Evolutionary conservation across 495 filamentous ascomycete species (phyloP).

Genomic region (Xanthoparmelia taractica): DNA sequence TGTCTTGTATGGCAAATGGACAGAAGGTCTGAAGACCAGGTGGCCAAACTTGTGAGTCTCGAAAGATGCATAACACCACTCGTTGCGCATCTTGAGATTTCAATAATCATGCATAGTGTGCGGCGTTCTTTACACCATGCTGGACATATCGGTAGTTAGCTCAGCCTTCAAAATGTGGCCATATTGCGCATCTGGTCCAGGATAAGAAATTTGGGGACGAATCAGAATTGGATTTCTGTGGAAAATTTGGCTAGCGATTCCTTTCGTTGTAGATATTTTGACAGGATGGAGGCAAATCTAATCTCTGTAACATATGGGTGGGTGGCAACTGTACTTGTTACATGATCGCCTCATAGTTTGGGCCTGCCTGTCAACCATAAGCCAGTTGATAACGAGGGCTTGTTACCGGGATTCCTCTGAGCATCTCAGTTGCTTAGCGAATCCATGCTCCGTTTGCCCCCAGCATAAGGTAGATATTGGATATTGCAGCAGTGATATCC

Average conservation of each 20-base stretch:
- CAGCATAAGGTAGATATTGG: too few relatives aligned
- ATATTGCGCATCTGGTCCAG: background rate
- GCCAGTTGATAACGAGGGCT: too few relatives aligned
- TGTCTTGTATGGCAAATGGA: conserved; percentile 84
- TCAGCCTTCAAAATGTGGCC: background rate
- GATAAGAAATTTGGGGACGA: background rate
- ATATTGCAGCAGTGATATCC: too few relatives aligned
- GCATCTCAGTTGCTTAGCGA: too few relatives aligned
- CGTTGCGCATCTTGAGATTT: conserved; percentile 6
- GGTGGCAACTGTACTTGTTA: too few relatives aligned
- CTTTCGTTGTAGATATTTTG: background rate
- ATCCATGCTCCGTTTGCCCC: too few relatives aligned
- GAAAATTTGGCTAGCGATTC: background rate
- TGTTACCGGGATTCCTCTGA: too few relatives aligned
- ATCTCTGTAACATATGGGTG: background rate
- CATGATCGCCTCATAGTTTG: too few relatives aligned
- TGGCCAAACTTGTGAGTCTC: conserved; percentile 54
- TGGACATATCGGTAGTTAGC: background rate
- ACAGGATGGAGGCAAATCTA: background rate
- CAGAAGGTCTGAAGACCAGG: conserved; percentile 69
- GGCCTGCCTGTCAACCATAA: too few relatives aligned
- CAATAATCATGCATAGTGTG: conserved; percentile 1
- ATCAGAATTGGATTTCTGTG: background rate
- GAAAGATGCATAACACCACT: background rate
- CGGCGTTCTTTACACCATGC: background rate